A percentile compares a stretch with the other conserved stretches of the same genome.
phyloP scores from a whole-genome alignment of 2,329 filamentous ascomycete genomes.

The Torrubiellomyces zombiae region DNA sequence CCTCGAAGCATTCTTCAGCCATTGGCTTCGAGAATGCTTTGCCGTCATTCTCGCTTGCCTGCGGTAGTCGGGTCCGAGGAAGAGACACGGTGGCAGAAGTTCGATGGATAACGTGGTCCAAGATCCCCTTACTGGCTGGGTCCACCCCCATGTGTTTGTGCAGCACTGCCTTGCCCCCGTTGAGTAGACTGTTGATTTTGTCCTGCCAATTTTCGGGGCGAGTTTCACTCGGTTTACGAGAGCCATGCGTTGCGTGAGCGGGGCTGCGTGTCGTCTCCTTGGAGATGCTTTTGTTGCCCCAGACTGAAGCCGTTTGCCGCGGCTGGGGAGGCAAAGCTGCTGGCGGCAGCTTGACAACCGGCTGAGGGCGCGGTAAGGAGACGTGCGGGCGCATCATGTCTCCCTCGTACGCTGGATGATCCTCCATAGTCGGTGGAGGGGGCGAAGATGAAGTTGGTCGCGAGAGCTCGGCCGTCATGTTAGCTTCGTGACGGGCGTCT shows the following conservation, averaged over 20 bases:
- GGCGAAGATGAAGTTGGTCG: constrained; percentile 46
- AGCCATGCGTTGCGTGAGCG: constrained; percentile 8
- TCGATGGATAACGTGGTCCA: constrained; percentile 35
- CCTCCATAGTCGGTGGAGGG: constrained; percentile 52
- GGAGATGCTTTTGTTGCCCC: constrained; percentile 17
- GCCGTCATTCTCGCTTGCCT: constrained; percentile 20
- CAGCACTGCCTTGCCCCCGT: constrained; percentile 44
- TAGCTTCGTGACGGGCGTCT: constrained; percentile 27
- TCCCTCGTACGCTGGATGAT: constrained; percentile 57
- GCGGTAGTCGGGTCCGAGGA: constrained; percentile 17
- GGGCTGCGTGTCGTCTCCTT: constrained; percentile 14
- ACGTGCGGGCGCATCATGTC: constrained; percentile 50
- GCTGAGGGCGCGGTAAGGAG: constrained; percentile 50
- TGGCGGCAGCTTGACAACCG: constrained; percentile 69
- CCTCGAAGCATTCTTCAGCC: constrained; percentile 66
- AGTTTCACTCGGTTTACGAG: constrained; percentile 15
- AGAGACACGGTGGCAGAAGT: constrained; percentile 55
- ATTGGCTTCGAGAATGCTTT: constrained; percentile 47
- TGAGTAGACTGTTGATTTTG: constrained; percentile 64
- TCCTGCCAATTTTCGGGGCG: constrained; percentile 52
- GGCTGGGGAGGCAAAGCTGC: constrained; percentile 12
- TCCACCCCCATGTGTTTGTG: constrained; percentile 45
- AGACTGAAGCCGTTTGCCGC: constrained; percentile 14
- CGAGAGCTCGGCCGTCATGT: constrained; percentile 17
- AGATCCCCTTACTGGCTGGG: constrained; percentile 48